Evolutionary conservation across 1,284 basidiomycete genomes (phyloP).

Genomic region (Polyporus tsugae): DNA sequence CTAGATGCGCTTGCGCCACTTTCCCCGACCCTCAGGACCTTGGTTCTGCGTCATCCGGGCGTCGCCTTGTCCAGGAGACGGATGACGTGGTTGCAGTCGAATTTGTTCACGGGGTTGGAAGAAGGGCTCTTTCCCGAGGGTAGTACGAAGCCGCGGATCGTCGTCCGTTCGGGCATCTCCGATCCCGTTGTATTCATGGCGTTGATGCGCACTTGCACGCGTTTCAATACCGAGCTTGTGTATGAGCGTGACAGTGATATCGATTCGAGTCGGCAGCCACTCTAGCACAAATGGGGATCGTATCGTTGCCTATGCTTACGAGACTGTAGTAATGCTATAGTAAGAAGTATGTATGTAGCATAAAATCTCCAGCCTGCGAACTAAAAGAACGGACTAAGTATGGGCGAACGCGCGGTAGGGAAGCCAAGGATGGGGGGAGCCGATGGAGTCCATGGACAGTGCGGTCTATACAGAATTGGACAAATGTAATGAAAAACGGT

Average conservation of each 20-base stretch:
- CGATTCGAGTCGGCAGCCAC: not conserved
- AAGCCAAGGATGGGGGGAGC: no score
- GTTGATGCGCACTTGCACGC: constrained; percentile 22
- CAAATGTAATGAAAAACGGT: no score
- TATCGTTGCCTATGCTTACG: no score
- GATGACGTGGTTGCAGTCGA: constrained; percentile 30
- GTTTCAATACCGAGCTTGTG: constrained; percentile 23
- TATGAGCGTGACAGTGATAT: constrained; percentile 31
- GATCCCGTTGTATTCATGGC: constrained; percentile 26
- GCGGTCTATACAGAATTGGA: no score
- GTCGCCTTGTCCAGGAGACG: constrained; percentile 16
- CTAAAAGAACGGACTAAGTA: no score
- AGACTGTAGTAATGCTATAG: no score
- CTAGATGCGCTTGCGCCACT: constrained; percentile 30
- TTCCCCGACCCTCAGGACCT: constrained; percentile 34
- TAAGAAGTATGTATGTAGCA: no score
- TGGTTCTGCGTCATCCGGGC: constrained; percentile 32
- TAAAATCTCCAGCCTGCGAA: no score
- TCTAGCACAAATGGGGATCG: not conserved
- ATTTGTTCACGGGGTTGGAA: constrained; percentile 19
- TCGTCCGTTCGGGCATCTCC: constrained; percentile 28
- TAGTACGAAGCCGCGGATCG: constrained; percentile 16
- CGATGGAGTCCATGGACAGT: no score
- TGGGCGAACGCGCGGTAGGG: no score
- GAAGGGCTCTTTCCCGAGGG: constrained; percentile 22